These are phyloP conservation scores for Umbelopsis ramanniana DNA, from an alignment of 192 early-diverging fungal species.

Conservation along the genomic window DNA sequence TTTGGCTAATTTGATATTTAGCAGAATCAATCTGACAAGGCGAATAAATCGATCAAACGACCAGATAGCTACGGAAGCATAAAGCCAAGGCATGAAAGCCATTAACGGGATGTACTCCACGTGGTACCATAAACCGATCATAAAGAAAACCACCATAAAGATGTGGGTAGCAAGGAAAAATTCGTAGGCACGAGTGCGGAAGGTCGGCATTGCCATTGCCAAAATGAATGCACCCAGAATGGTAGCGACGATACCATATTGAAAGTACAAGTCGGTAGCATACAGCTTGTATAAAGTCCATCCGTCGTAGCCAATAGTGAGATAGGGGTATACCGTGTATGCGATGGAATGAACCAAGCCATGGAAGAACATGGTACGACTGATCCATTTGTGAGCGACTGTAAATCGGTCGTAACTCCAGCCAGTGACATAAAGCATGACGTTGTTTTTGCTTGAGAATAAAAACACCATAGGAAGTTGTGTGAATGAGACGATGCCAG, in stretches of 20 bases:
- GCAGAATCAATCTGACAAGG: neutral
- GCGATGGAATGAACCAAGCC: slow-evolving; percentile 19
- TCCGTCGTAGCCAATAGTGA: neutral
- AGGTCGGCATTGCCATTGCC: slow-evolving; percentile 10
- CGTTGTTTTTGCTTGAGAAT: slow-evolving; percentile 24
- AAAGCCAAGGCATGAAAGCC: neutral
- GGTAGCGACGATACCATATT: slow-evolving; percentile 18
- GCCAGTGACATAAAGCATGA: slow-evolving; percentile 20
- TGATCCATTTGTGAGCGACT: slow-evolving; percentile 23
- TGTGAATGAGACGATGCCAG: slow-evolving; percentile 4
- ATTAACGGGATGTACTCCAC: neutral
- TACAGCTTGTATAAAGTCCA: neutral
- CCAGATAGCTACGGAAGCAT: slow-evolving; percentile 15
- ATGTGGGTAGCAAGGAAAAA: slow-evolving; percentile 17
- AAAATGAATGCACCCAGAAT: slow-evolving; percentile 14
- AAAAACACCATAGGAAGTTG: slow-evolving; percentile 23
- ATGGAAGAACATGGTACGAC: slow-evolving; percentile 25
- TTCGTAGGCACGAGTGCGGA: slow-evolving; percentile 12
- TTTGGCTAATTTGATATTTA: neutral
- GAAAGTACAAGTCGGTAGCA: slow-evolving; percentile 6
- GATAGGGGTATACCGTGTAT: slow-evolving; percentile 14
- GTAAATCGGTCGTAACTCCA: slow-evolving; percentile 27
- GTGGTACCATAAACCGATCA: slow-evolving; percentile 23
- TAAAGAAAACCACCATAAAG: slow-evolving; percentile 10
- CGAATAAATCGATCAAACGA: slow-evolving; percentile 19